Percentiles rank a stretch among this genome's conserved stretches.
Evolutionary conservation across 2,329 filamentous ascomycete species (phyloP).

Genomic region (Mycocentrospora acerina): DNA sequence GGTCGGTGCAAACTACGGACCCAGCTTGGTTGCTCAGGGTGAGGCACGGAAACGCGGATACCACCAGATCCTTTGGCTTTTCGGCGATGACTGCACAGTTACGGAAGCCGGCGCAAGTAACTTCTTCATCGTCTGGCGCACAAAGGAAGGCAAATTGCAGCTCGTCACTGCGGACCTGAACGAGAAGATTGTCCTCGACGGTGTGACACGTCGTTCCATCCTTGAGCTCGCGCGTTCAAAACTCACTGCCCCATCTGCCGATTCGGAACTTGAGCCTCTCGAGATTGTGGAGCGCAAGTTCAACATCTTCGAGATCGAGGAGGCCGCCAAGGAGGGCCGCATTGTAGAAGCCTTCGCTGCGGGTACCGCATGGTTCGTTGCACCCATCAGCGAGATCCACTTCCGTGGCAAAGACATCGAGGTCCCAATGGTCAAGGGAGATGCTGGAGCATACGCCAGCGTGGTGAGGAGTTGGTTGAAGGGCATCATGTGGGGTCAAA

Average conservation of each 20-base stretch:
- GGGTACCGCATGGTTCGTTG: constrained; percentile 70
- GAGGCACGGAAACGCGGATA: constrained; percentile 74
- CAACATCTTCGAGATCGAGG: constrained; percentile 74
- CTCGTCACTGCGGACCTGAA: constrained; percentile 82
- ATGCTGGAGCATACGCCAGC: constrained; percentile 46
- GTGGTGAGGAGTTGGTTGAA: constrained; percentile 50
- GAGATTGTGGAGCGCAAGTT: constrained; percentile 82
- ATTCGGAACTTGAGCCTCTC: constrained; percentile 43
- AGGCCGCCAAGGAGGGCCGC: constrained; percentile 72
- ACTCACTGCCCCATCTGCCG: constrained; percentile 45
- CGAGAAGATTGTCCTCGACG: constrained; percentile 81
- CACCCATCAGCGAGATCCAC: constrained; percentile 48
- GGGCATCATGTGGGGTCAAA: constrained; percentile 53
- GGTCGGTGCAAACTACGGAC: constrained; percentile 91
- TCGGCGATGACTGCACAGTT: constrained; percentile 73
- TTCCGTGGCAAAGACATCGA: constrained; percentile 48
- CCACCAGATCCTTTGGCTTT: constrained; percentile 93
- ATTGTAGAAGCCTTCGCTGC: constrained; percentile 83
- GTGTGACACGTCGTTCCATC: constrained; percentile 81
- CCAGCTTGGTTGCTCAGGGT: constrained; percentile 73
- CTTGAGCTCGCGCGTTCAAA: constrained; percentile 70
- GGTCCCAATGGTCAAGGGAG: constrained; percentile 45
- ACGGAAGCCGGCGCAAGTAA: constrained; percentile 92
- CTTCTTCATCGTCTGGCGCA: constrained; percentile 83
- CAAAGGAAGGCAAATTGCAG: constrained; percentile 63